A percentile compares a stretch with the other conserved stretches of the same genome.
These are phyloP conservation scores for Oenanthe javanica DNA, from an alignment of 140 eudicot genomes.

Conservation along the genomic window DNA sequence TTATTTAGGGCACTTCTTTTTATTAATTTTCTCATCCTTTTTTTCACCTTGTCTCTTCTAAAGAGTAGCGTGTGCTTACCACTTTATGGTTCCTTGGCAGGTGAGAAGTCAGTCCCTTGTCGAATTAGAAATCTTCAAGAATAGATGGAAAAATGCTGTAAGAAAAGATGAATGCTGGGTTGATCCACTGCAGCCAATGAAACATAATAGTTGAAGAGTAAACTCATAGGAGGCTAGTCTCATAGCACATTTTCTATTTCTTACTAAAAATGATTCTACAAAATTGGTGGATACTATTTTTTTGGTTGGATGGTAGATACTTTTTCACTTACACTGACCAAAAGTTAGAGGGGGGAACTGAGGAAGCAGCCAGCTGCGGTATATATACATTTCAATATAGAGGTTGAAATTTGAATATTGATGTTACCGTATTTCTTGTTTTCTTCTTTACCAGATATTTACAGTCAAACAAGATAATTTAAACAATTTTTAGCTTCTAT, in stretches of 20 bases:
- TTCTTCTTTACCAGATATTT: not conserved
- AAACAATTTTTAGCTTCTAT: not conserved
- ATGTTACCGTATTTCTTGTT: not conserved
- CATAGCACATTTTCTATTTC: not conserved
- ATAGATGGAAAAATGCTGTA: conserved; percentile 71
- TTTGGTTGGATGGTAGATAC: not conserved
- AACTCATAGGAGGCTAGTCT: not conserved
- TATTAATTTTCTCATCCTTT: not conserved
- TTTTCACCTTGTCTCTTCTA: not conserved
- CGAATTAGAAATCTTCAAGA: conserved; percentile 59
- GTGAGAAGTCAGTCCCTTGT: conserved; percentile 52
- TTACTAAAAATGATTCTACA: not conserved
- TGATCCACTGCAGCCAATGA: conserved; percentile 58
- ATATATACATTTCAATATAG: not conserved
- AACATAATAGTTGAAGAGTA: conserved; percentile 10
- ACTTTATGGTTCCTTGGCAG: conserved; percentile 29
- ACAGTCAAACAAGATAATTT: not conserved
- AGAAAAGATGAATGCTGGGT: conserved; percentile 65
- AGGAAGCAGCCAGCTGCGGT: not conserved
- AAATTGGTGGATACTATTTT: not conserved
- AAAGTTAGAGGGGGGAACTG: not conserved
- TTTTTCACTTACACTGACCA: not conserved
- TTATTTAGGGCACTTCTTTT: not conserved
- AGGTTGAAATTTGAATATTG: not conserved
- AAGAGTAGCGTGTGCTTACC: not conserved